These are phyloP conservation scores for Thozetella sp. DNA, from an alignment of 495 filamentous ascomycete species.

Conservation along the genomic window DNA sequence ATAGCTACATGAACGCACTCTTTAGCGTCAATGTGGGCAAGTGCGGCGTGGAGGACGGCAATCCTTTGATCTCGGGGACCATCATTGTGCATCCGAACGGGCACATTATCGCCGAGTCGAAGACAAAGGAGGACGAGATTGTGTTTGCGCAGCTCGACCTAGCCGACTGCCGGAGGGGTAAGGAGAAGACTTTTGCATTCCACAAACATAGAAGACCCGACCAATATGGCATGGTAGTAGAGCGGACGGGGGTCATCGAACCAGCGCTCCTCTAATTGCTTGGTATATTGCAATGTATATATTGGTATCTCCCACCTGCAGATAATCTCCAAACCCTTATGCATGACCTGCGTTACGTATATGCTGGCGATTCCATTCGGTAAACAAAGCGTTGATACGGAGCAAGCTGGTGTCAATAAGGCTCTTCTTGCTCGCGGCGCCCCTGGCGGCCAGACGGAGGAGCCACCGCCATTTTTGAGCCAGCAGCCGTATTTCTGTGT, in stretches of 20 bases:
- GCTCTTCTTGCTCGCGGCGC: not conserved
- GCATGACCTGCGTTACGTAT: too few species aligned
- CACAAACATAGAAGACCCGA: conserved; percentile 46
- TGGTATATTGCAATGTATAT: too few species aligned
- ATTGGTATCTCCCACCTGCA: not conserved
- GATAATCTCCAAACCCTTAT: too few species aligned
- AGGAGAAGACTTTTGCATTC: conserved; percentile 49
- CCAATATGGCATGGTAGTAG: conserved; percentile 38
- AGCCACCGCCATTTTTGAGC: not conserved
- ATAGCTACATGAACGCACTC: conserved; percentile 49
- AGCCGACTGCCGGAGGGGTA: conserved; percentile 40
- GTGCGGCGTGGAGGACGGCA: conserved; percentile 47
- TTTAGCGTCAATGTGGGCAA: conserved; percentile 46
- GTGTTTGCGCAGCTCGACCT: conserved; percentile 48
- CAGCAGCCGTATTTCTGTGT: not conserved
- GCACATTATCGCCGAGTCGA: conserved; percentile 44
- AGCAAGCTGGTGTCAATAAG: not conserved
- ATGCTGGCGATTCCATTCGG: too few species aligned
- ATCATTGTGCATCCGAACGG: conserved; percentile 51
- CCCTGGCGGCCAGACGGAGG: not conserved
- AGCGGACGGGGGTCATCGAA: conserved; percentile 46
- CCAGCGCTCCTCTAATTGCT: conserved; percentile 14
- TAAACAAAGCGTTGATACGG: not conserved
- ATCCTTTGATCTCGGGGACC: conserved; percentile 47
- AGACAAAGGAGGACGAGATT: conserved; percentile 44